Evolutionary conservation across 352 stramenopile species (phyloP), one percentile per base, ranked within the genome.

Genomic region (Pythium scleroteichum): DNA sequence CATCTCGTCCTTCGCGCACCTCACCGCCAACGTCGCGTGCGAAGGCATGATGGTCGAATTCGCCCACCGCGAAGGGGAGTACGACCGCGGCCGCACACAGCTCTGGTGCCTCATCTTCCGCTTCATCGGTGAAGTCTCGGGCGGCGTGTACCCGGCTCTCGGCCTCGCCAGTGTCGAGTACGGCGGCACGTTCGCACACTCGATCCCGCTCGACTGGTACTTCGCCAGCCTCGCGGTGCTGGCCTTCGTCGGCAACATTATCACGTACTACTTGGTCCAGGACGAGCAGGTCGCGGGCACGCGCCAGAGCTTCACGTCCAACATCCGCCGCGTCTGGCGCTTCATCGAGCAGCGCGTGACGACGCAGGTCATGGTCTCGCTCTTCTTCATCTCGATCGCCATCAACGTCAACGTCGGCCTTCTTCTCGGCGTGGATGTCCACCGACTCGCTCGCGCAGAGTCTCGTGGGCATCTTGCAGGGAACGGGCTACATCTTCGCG

Each of bases 1-100:
- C 22, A 56, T 71, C 48, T 57, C 49, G 39, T 67, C 66, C 6
- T 69, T 73, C 22, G 60, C 61, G 20, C 62, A 57, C 35, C 41
- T 73, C 39, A 19, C 63, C 16, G 29, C 59, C n/a, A 67, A 44
- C 38, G 58, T 66, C 1, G 68, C 68, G 14, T 65, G 55, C 20
- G 68, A 75, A 48, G 68, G 61, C 12, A 64, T 72, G 58, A 67
- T 75, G 54, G 55, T 75, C 44, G 59, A 72, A 55, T 70, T 63
- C 41, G 63, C 68, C 2, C 68, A 75, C 27, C 59, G 68, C 19
- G 68, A 75, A 26, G 62, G 62, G 0, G 59, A 65, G 61, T 61
- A 54, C 51, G 53, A 69, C 22, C 68, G 68, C 39, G 68, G 68
- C 7, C 63, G 59, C n/a, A 62, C 64, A 10, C 63, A 70, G 48